A percentile compares a stretch with the other conserved stretches of the same genome.
These are phyloP conservation scores for Choiromyces venosus DNA, from an alignment of 495 filamentous ascomycete species.

Conservation along the genomic window DNA sequence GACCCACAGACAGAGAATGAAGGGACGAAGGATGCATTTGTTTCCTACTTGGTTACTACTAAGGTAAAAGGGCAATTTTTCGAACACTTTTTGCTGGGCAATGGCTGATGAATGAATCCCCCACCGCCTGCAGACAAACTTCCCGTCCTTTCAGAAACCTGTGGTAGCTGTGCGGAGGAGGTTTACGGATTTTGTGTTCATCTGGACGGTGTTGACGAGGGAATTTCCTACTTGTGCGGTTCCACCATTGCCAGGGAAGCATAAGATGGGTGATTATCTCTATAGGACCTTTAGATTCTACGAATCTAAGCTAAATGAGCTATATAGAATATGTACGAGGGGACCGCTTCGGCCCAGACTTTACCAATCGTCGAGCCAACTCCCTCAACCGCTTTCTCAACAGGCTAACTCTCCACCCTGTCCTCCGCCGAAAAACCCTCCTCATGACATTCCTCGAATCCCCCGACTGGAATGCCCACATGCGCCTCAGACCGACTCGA, in stretches of 20 bases:
- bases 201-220: constrained; percentile 79
- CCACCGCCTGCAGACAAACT: constrained; percentile 64
- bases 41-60: constrained; percentile 90
- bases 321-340: constrained; percentile 76
- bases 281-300: constrained; percentile 23
- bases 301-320: constrained; percentile 17
- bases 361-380: constrained; percentile 82
- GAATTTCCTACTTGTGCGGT: constrained; percentile 90
- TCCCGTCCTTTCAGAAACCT: constrained; percentile 79
- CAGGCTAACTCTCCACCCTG: constrained; percentile 79
- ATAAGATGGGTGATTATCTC: constrained; percentile 64
- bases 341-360: constrained; percentile 88
- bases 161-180: constrained; percentile 72
- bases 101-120: constrained; percentile 13
- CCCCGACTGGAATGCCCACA: constrained; percentile 90
- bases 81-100: not conserved
- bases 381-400: constrained; percentile 88
- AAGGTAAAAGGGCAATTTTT: constrained; percentile 54
- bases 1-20: constrained; percentile 87
- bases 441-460: constrained; percentile 87
- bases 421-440: constrained; percentile 73
- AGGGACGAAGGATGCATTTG: constrained; percentile 94
- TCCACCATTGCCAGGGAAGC: constrained; percentile 92
- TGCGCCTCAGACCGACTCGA: constrained; percentile 67
- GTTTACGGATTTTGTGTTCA: constrained; percentile 95